Conservation (phyloP, 2,329 filamentous ascomycete species). For the Cercospora zeae-maydis region DNA sequence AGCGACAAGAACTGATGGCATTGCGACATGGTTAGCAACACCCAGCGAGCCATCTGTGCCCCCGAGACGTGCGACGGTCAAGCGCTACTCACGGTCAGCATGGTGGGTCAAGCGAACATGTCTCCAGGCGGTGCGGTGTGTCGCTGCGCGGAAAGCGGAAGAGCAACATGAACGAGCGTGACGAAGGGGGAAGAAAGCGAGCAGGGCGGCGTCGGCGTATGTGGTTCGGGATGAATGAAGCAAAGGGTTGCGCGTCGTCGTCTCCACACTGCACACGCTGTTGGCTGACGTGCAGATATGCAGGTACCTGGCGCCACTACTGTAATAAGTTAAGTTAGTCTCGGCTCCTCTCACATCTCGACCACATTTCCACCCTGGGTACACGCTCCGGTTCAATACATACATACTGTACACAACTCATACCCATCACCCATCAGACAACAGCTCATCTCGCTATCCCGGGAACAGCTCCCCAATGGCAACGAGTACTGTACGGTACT, state of each 20-base stretch:
- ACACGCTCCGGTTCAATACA: too few species aligned
- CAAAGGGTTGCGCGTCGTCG: conserved; percentile 5
- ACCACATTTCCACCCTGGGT: neutral
- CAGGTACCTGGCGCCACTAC: neutral
- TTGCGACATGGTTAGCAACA: conserved; percentile 1
- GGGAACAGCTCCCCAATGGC: neutral
- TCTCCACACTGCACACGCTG: conserved; percentile 4
- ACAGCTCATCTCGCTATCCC: too few species aligned
- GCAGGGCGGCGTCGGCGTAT: neutral
- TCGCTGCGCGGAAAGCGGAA: neutral
- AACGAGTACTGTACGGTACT: neutral
- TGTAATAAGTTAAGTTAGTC: too few species aligned
- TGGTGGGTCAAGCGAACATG: neutral
- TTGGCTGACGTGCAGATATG: neutral
- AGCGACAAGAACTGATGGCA: conserved; percentile 20
- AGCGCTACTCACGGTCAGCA: neutral
- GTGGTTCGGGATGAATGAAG: neutral
- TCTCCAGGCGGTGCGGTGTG: neutral
- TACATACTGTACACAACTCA: too few species aligned
- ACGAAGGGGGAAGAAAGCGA: neutral
- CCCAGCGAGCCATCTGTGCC: neutral
- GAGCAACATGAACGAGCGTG: conserved; percentile 3
- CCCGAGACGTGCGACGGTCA: neutral
- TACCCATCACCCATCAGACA: too few species aligned
- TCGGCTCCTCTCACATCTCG: neutral